Conservation (phyloP, 148 eudicot species). For the Chenopodium berlandieri region DNA sequence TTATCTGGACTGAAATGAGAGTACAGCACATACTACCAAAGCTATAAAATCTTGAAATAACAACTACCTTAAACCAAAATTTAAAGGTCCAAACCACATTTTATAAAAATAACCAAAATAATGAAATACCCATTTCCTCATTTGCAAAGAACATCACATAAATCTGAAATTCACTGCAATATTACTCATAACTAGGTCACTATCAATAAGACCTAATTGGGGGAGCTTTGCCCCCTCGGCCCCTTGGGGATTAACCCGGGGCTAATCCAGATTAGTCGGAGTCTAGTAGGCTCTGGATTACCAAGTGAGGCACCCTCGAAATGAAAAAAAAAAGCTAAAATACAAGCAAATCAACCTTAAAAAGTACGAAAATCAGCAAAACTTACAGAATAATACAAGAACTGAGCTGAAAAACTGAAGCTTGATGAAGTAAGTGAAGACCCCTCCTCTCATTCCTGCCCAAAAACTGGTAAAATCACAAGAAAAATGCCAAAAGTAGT, state of each 20-base stretch:
- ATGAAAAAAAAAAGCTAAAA: conserved; percentile 23
- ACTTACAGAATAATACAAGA: conserved; percentile 55
- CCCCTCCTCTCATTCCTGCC: conserved; percentile 31
- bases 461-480: conserved; percentile 8
- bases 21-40: conserved; percentile 5
- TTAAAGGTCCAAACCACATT: conserved; percentile 17
- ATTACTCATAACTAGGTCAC: not conserved
- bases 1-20: not conserved
- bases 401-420: conserved; percentile 31
- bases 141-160: conserved; percentile 11
- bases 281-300: not conserved
- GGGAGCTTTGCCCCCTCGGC: not conserved
- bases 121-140: conserved; percentile 25
- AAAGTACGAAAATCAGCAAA: conserved; percentile 9
- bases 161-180: conserved; percentile 16
- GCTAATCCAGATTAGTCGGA: not conserved
- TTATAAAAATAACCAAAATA: not conserved
- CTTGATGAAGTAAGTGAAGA: conserved; percentile 16
- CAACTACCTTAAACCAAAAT: not conserved
- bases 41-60: conserved; percentile 10
- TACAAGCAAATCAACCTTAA: conserved; percentile 4
- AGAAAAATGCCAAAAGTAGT: conserved; percentile 26
- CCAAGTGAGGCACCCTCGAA: not conserved
- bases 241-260: not conserved
- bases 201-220: conserved; percentile 24